Percentiles rank a stretch among this genome's conserved stretches.
Evolutionary conservation across 2,329 filamentous ascomycete species (phyloP).

Genomic region (Talaromyces marneffei): DNA sequence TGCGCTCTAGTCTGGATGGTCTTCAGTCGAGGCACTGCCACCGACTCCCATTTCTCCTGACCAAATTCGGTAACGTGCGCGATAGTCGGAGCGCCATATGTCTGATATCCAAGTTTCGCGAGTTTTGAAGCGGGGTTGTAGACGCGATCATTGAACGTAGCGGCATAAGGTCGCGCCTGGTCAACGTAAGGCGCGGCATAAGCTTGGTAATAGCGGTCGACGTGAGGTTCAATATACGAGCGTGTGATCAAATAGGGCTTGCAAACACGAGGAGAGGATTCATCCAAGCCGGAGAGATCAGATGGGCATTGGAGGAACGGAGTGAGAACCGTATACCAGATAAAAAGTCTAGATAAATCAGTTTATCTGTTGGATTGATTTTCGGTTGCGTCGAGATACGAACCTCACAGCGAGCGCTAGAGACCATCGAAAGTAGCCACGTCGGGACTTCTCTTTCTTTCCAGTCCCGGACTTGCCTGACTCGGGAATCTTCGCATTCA

Average conservation of each 20-base stretch:
- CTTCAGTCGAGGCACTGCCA: slow-evolving; percentile 66
- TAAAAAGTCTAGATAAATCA: slow-evolving; percentile 54
- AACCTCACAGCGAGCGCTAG: slow-evolving; percentile 33
- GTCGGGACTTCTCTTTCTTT: slow-evolving; percentile 17
- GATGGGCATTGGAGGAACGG: slow-evolving; percentile 77
- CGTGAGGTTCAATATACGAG: slow-evolving; percentile 64
- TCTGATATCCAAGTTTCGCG: slow-evolving; percentile 55
- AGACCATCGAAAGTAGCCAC: slow-evolving; percentile 29
- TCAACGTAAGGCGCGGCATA: slow-evolving; percentile 82
- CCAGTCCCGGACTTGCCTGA: slow-evolving; percentile 11
- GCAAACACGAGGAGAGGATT: slow-evolving; percentile 71
- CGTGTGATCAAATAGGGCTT: slow-evolving; percentile 67
- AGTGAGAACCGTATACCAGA: slow-evolving; percentile 82
- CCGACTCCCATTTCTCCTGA: slow-evolving; percentile 70
- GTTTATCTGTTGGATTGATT: background rate
- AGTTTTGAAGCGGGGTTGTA: slow-evolving; percentile 64
- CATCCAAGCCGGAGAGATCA: slow-evolving; percentile 60
- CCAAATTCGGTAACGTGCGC: slow-evolving; percentile 62
- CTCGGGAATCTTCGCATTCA: slow-evolving; percentile 15
- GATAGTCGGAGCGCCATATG: slow-evolving; percentile 69
- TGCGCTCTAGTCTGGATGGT: slow-evolving; percentile 57
- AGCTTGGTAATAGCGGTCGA: slow-evolving; percentile 77
- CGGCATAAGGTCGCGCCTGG: slow-evolving; percentile 65
- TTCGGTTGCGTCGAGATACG: slow-evolving; percentile 11
- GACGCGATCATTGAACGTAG: slow-evolving; percentile 53